These are phyloP conservation scores for Pyrenochaeta sp. DNA, from an alignment of 2,329 filamentous ascomycete species.

Conservation along the genomic window DNA sequence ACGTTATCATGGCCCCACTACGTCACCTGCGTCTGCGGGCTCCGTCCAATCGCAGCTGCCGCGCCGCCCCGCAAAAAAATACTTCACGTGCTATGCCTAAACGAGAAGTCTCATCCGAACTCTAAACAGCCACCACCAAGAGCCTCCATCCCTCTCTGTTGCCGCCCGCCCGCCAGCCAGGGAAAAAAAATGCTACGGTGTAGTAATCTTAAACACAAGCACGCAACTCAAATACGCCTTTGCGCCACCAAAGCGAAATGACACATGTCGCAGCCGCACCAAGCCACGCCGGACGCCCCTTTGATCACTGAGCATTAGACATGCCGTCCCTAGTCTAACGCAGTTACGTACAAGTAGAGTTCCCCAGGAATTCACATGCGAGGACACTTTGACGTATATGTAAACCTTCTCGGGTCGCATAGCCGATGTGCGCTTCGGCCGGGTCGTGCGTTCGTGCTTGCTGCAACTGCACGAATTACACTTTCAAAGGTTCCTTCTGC, in stretches of 20 bases:
- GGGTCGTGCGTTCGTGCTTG: background rate
- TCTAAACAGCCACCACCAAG: slow-evolving; percentile 1
- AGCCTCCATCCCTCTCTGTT: slow-evolving; percentile 1
- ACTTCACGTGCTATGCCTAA: slow-evolving; percentile 1
- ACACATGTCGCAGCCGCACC: background rate
- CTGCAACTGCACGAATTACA: background rate
- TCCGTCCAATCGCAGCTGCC: background rate
- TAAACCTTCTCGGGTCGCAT: background rate
- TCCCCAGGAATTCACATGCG: slow-evolving; percentile 13
- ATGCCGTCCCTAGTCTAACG: background rate
- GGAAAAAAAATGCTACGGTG: too few species aligned
- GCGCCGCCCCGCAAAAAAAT: background rate
- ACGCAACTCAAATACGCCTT: background rate
- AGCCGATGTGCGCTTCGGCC: background rate
- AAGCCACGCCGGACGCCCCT: slow-evolving; percentile 2
- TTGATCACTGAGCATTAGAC: background rate
- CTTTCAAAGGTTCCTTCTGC: background rate
- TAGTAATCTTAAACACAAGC: background rate
- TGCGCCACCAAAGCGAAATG: background rate
- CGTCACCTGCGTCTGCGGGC: background rate
- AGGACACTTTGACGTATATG: too few species aligned
- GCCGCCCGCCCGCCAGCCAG: too few species aligned
- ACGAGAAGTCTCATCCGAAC: slow-evolving; percentile 4
- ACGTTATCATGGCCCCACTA: background rate
- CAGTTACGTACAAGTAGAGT: background rate